Evolutionary conservation across 768 basidiomycete genomes (phyloP).

Genomic region (Lactarius akahatsu): DNA sequence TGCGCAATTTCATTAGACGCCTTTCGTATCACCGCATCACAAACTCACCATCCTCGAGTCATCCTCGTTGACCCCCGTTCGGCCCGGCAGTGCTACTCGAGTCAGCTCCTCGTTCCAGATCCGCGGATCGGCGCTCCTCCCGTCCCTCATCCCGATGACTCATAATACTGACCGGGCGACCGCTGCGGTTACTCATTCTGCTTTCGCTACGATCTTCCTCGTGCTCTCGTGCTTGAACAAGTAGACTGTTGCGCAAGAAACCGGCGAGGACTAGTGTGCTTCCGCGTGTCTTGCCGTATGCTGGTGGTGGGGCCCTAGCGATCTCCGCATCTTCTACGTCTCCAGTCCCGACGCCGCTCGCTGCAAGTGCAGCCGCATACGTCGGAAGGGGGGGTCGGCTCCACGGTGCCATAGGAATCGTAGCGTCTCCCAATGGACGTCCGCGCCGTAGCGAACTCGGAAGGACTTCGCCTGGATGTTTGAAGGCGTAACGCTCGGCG

Average conservation of each 20-base stretch:
- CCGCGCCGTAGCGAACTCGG: constrained; percentile 28
- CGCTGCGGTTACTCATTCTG: constrained; percentile 32
- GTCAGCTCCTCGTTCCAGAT: constrained; percentile 43
- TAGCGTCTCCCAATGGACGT: background rate
- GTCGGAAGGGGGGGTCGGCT: constrained; percentile 67
- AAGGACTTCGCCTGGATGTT: constrained; percentile 56
- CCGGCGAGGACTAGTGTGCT: constrained; percentile 61
- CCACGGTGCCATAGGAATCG: constrained; percentile 55
- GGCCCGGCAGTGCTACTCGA: background rate
- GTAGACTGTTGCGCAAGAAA: constrained; percentile 38
- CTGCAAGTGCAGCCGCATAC: constrained; percentile 66
- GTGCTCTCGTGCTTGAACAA: constrained; percentile 24
- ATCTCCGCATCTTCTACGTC: constrained; percentile 73
- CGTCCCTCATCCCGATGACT: constrained; percentile 53
- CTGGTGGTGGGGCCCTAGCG: constrained; percentile 67
- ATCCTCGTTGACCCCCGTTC: background rate
- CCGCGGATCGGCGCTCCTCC: constrained; percentile 54
- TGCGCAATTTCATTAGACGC: background rate
- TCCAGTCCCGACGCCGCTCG: constrained; percentile 68
- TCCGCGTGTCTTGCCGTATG: constrained; percentile 73
- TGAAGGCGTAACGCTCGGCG: constrained; percentile 57
- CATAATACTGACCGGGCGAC: constrained; percentile 54
- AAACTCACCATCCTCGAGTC: background rate
- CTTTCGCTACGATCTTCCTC: constrained; percentile 30
- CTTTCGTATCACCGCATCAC: background rate